Evolutionary conservation across 2,329 filamentous ascomycete genomes (phyloP), one percentile per base, ranked within the genome.

Genomic region (Pseudogymnoascus sp.): DNA sequence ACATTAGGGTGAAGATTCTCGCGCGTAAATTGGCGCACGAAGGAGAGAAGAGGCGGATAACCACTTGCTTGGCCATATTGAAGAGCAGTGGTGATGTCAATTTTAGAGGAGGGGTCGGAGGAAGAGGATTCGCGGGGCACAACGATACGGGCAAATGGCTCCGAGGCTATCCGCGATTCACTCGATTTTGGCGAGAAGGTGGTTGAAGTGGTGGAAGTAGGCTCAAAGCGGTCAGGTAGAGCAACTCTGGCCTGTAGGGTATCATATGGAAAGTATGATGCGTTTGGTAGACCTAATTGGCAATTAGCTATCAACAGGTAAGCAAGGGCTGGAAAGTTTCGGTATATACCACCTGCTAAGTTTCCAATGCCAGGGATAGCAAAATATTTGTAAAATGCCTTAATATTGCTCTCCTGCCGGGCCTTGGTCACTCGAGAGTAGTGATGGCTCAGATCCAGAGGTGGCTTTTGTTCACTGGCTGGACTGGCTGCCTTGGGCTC

Each of bases 331-430:
- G 28, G 28, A 5, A 11, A 7, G 50, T 2, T 36, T 10, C 11
- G 16, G 16, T 42, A 76, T 80, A 67, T 73, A 87, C 84, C 85
- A 67, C 85, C 85, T 64, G 84, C 84, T 53, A 88, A 70, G 68
- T 88, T 87, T 34, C 78, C 80, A 65, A 87, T 83, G n/a, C 82
- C 82, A 0, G 84, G 84, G 61, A 86, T 84, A 68, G 73, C 66
- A 70, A 95, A 95, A 77, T 90, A 96, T 75, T 91, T 91, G 80
- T 96, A 96, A 75, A 93, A 91, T 38, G 82, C 72, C 79, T 96
- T 96, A 74, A 96, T 82, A 46, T 79, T 79, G 71, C 87, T 95
- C 5, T 83, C 78, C 5, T 78, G 69, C 7, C 91, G 83, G 56
- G 83, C 82, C 71, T 82, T 87, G 59, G 91, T 89, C 50, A 85